Evolutionary conservation across 2,329 filamentous ascomycete species (phyloP), one percentile per base, ranked within the genome.

Genomic region (Gaeumannomyces tritici): DNA sequence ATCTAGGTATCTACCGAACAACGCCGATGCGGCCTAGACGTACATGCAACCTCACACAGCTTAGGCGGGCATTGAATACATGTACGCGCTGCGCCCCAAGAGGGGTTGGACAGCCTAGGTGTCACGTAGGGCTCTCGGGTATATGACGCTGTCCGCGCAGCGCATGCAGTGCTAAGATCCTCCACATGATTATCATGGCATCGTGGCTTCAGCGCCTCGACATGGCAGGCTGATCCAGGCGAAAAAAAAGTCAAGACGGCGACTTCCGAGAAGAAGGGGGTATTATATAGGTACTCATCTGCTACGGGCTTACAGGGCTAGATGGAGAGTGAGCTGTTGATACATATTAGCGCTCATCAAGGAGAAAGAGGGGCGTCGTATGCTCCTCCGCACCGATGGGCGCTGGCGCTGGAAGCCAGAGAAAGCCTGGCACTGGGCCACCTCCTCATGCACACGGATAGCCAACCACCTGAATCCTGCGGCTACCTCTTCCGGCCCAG

Each of bases 401-500:
- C 42, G 42, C 42, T 51, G 42, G 42, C 42, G 3, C 42, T 51
- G 42, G 42, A n/a, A 51, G 15, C 55, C 55, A 56, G 55, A 26
- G 6, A 56, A n/a, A 56, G n/a, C 21, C 55, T 15, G 33, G 13
- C 42, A n/a, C 4, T 7, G 21, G 18, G 42, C 8, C 11, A n/a
- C 21, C 42, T 21, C 21, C 42, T 51, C 42, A 51, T 51, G 42
- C 42, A n/a, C 42, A 21, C 18, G 18, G 42, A n/a, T n/a, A n/a
- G 21, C 42, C 21, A n/a, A 66, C 68, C 69, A 69, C 61, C 71
- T 21, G 21, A 9, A 18, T 51, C 27, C 42, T 33, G 21, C 42
- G 42, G 42, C 69, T 70, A 84, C 71, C 81, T 78, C 73, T 77
- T 87, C 76, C 85, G 85, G 66, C 87, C 83, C 64, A 89, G 76